Evolutionary conservation across 108 stramenopile species (phyloP).

Genomic region (Stephanodiscus minutulus): DNA sequence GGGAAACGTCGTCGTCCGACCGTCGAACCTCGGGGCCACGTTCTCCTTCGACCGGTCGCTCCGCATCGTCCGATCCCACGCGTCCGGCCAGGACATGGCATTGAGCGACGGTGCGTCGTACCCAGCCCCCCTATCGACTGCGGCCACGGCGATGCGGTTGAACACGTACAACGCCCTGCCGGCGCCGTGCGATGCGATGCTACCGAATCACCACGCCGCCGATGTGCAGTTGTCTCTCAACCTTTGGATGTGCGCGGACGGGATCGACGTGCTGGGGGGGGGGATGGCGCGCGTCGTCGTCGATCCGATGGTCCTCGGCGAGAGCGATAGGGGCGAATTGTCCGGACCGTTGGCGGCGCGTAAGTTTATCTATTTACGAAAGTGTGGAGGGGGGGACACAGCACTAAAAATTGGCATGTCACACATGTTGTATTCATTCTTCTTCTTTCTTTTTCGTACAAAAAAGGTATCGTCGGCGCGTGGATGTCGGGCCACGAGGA

Average conservation of each 20-base stretch:
- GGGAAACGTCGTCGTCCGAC: conserved; percentile 30
- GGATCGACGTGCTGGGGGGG: conserved; percentile 65
- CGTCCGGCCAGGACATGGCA: conserved; percentile 60
- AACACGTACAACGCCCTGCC: conserved; percentile 71
- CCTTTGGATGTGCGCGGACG: conserved; percentile 89
- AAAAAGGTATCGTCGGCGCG: conserved; percentile 70
- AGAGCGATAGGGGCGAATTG: conserved; percentile 14
- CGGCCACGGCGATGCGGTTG: conserved; percentile 71
- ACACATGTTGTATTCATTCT: too few species aligned
- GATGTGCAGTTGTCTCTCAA: conserved; percentile 79
- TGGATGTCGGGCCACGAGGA: conserved; percentile 71
- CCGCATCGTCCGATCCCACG: conserved; percentile 25
- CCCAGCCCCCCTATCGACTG: conserved; percentile 66
- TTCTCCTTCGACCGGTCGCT: conserved; percentile 41
- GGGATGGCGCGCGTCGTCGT: conserved; percentile 42
- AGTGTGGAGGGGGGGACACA: too few species aligned
- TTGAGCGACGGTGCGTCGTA: conserved; percentile 69
- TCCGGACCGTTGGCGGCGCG: conserved; percentile 50
- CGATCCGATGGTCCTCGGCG: conserved; percentile 24
- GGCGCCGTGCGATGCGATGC: conserved; percentile 57
- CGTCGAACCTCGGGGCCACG: conserved; percentile 14
- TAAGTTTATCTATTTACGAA: too few species aligned
- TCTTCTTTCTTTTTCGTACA: too few species aligned
- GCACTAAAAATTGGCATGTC: too few species aligned
- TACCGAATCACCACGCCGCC: conserved; percentile 55